Conservation (phyloP, 1,139 yeast genomes). For the Hyphopichia fennica region DNA sequence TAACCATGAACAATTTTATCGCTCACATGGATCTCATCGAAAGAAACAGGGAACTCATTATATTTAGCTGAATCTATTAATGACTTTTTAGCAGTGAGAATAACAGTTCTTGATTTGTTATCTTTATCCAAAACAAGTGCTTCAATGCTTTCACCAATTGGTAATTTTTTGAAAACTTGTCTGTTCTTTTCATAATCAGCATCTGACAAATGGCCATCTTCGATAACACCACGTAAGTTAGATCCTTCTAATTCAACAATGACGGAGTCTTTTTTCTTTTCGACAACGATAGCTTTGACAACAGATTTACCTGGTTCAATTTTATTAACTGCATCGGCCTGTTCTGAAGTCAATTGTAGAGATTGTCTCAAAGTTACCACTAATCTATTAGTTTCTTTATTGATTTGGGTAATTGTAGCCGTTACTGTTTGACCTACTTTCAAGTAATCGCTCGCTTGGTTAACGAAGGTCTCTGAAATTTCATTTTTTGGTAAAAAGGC, state of each 20-base stretch:
- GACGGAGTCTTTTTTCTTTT: constrained; percentile 72
- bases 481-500: constrained; percentile 87
- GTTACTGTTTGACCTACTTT: constrained; percentile 82
- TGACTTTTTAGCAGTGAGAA: constrained; percentile 64
- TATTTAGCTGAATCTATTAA: constrained; percentile 64
- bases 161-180: constrained; percentile 54
- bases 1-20: constrained; percentile 63
- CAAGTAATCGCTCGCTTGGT: constrained; percentile 74
- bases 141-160: constrained; percentile 60
- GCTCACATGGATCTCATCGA: constrained; percentile 56
- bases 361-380: constrained; percentile 75
- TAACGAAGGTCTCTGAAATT: constrained; percentile 85
- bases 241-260: constrained; percentile 62
- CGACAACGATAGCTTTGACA: constrained; percentile 62
- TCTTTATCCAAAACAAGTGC: constrained; percentile 72
- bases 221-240: constrained; percentile 68
- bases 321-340: constrained; percentile 47
- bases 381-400: constrained; percentile 55
- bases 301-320: constrained; percentile 64
- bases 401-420: constrained; percentile 63
- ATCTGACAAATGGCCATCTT: constrained; percentile 75
- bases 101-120: constrained; percentile 56
- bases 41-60: constrained; percentile 54
- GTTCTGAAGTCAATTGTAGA: constrained; percentile 48
- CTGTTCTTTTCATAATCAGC: constrained; percentile 74